phyloP scores from a whole-genome alignment of 2,329 filamentous ascomycete genomes.

The Penicillium sp. region DNA sequence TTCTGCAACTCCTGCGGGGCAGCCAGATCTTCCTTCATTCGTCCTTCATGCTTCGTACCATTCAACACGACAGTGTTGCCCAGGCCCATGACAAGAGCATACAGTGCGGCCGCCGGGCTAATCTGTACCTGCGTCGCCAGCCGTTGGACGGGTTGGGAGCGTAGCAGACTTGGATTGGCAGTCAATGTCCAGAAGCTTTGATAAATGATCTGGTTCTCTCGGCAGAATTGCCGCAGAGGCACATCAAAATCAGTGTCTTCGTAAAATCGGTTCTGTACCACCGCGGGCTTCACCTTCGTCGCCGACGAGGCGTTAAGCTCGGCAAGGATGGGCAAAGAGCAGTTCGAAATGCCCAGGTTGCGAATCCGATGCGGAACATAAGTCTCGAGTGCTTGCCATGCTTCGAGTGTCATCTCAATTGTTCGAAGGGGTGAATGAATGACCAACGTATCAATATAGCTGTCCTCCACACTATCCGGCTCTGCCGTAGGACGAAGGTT shows the following conservation, averaged over 20 bases:
- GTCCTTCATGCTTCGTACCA: constrained; percentile 57
- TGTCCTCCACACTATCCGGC: constrained; percentile 38
- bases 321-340: constrained; percentile 61
- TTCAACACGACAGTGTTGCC: constrained; percentile 57
- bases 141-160: constrained; percentile 51
- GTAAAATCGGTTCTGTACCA: constrained; percentile 80
- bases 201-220: constrained; percentile 57
- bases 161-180: constrained; percentile 59
- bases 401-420: constrained; percentile 60
- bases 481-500: constrained; percentile 56
- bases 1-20: constrained; percentile 46
- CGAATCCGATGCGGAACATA: constrained; percentile 69
- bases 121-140: constrained; percentile 54
- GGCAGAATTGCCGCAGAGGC: constrained; percentile 62
- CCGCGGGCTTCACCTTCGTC: constrained; percentile 57
- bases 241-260: constrained; percentile 63
- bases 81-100: constrained; percentile 60
- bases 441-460: constrained; percentile 63
- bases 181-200: constrained; percentile 67
- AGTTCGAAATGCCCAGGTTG: constrained; percentile 76
- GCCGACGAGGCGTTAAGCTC: constrained; percentile 50
- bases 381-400: constrained; percentile 68
- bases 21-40: constrained; percentile 59
- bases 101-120: constrained; percentile 55
- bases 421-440: constrained; percentile 61